A percentile compares a stretch with the other conserved stretches of the same genome.
phyloP scores from a whole-genome alignment of 176 grass and related monocot species.

The Carex parvula region DNA sequence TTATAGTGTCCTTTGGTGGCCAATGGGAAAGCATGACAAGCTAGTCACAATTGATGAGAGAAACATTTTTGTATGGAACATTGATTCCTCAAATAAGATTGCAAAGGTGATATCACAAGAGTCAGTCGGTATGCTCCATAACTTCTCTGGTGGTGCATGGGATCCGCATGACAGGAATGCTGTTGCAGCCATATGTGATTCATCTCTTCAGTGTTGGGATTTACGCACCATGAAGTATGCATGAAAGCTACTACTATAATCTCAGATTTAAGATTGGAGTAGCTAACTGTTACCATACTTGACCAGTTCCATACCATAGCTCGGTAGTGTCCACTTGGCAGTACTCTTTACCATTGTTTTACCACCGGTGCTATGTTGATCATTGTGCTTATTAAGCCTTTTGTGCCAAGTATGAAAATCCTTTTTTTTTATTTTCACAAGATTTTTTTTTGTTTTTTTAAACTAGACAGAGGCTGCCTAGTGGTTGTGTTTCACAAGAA shows the following conservation, averaged over 20 bases:
- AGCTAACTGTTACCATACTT: not conserved
- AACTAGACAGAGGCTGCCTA: too few relatives aligned
- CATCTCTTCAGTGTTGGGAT: constrained; percentile 90
- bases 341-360: not conserved
- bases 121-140: constrained; percentile 84
- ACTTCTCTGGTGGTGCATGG: constrained; percentile 85
- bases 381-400: not conserved
- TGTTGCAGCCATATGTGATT: constrained; percentile 78
- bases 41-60: constrained; percentile 88
- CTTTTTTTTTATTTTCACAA: not conserved
- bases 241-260: not conserved
- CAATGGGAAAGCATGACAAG: constrained; percentile 79
- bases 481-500: not conserved
- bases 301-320: not conserved
- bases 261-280: constrained; percentile 7
- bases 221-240: constrained; percentile 86
- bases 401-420: not conserved
- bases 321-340: not conserved
- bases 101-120: constrained; percentile 81
- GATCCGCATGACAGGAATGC: constrained; percentile 87
- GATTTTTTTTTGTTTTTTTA: too few relatives aligned
- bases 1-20: constrained; percentile 90
- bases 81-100: constrained; percentile 75
- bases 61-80: constrained; percentile 87
- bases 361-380: not conserved